Evolutionary conservation across 2,329 filamentous ascomycete genomes (phyloP).

Genomic region (Penicillium concentricum): DNA sequence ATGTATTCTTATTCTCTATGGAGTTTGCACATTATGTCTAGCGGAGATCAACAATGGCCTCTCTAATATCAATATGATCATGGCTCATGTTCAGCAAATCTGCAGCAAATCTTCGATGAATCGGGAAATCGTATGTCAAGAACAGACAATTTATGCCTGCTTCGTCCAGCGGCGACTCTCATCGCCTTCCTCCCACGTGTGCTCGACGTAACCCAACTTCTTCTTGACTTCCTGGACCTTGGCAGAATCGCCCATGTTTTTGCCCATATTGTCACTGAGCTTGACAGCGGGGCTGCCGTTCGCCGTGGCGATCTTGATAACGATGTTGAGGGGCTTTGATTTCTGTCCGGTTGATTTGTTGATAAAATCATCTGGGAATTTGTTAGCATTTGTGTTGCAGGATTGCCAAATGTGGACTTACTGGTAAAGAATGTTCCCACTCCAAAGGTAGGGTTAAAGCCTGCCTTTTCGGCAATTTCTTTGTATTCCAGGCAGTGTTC

Average conservation of each 20-base stretch:
- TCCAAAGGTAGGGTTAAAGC: conserved; percentile 85
- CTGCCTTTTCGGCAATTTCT: conserved; percentile 71
- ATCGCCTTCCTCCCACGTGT: conserved; percentile 77
- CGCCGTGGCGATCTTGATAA: conserved; percentile 92
- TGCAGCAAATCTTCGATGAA: not conserved
- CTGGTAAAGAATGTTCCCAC: conserved; percentile 93
- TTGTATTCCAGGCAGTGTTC: conserved; percentile 91
- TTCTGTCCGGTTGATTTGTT: conserved; percentile 71
- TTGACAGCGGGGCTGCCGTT: conserved; percentile 81
- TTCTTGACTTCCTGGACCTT: conserved; percentile 82
- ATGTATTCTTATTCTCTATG: conserved; percentile 6
- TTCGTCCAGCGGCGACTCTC: conserved; percentile 78
- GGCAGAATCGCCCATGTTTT: conserved; percentile 85
- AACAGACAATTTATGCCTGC: conserved; percentile 5
- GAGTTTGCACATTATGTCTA: conserved; percentile 1
- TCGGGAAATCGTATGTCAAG: not conserved
- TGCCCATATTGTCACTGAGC: conserved; percentile 86
- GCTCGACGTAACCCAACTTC: conserved; percentile 81
- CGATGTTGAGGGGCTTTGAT: conserved; percentile 90
- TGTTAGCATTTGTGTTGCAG: conserved; percentile 1
- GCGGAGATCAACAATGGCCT: not conserved
- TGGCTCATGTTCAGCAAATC: not conserved
- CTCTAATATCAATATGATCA: not conserved
- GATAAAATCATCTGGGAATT: conserved; percentile 70
- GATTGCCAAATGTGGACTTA: conserved; percentile 32